Evolutionary conservation across 352 stramenopile species (phyloP).

Genomic region (Phytophthora nicotianae): DNA sequence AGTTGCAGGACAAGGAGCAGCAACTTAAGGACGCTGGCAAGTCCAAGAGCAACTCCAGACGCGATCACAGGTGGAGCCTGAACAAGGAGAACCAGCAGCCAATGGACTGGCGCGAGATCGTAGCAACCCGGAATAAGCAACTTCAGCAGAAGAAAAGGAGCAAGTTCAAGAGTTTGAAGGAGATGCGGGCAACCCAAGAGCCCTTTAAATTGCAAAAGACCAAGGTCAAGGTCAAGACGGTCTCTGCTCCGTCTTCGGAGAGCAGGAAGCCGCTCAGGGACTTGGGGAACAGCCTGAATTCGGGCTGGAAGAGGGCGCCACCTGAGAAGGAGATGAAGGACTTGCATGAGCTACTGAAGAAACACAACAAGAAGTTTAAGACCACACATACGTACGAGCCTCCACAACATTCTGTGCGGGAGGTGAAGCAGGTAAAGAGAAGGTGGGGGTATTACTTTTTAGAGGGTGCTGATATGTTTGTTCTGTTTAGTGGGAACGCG

Average conservation of each 20-base stretch:
- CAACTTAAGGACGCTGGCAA: slow-evolving; percentile 7
- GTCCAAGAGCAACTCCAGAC: slow-evolving; percentile 1
- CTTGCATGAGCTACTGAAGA: slow-evolving; percentile 59
- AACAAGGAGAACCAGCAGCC: slow-evolving; percentile 47
- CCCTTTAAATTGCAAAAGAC: slow-evolving; percentile 27
- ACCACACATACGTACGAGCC: slow-evolving; percentile 74
- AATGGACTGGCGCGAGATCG: slow-evolving; percentile 15
- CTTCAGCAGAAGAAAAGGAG: slow-evolving; percentile 3
- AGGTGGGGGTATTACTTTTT: neutral
- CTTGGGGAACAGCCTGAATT: slow-evolving; percentile 20
- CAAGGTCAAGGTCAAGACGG: slow-evolving; percentile 10
- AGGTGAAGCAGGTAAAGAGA: slow-evolving; percentile 62
- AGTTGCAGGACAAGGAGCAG: slow-evolving; percentile 24
- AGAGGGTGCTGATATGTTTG: neutral
- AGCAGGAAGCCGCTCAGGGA: slow-evolving; percentile 24
- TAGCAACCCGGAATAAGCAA: slow-evolving; percentile 15
- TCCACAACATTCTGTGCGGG: slow-evolving; percentile 74
- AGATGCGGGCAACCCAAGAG: slow-evolving; percentile 25
- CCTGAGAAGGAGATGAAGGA: slow-evolving; percentile 48
- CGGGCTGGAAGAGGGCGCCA: slow-evolving; percentile 4
- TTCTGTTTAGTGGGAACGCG: slow-evolving; percentile 66
- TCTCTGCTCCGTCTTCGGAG: neutral
- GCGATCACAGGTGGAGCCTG: neutral
- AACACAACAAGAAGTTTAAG: slow-evolving; percentile 87
- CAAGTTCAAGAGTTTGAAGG: slow-evolving; percentile 29